Evolutionary conservation across 495 filamentous ascomycete species (phyloP).

Genomic region (Tuber borchii): DNA sequence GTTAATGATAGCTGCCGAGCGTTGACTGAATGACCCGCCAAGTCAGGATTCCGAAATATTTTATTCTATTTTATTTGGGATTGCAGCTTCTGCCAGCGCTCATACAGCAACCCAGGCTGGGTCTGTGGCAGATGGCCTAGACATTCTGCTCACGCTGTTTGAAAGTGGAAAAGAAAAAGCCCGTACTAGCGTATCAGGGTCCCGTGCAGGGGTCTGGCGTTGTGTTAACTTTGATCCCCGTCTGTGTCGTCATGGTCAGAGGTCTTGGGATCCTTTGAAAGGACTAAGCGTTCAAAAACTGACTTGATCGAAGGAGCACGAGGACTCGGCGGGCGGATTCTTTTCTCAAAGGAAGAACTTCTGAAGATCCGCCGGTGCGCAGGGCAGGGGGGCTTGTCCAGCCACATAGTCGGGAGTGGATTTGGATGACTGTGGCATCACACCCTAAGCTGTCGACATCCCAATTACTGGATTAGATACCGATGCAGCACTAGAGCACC

Average conservation of each 20-base stretch:
- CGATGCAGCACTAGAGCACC: slow-evolving; percentile 29
- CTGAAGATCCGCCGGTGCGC: slow-evolving; percentile 22
- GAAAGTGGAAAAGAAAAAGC: slow-evolving; percentile 23
- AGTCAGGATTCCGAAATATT: background rate
- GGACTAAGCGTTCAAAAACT: slow-evolving; percentile 28
- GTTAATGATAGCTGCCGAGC: background rate
- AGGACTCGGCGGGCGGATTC: slow-evolving; percentile 29
- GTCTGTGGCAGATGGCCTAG: slow-evolving; percentile 18
- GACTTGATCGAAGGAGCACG: slow-evolving; percentile 29
- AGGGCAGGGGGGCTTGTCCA: slow-evolving; percentile 25
- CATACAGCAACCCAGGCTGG: slow-evolving; percentile 17
- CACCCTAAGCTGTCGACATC: slow-evolving; percentile 25
- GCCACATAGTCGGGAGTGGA: slow-evolving; percentile 36
- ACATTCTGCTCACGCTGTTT: slow-evolving; percentile 19
- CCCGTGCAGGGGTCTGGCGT: slow-evolving; percentile 36
- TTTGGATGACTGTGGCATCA: slow-evolving; percentile 37
- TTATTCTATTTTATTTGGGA: background rate
- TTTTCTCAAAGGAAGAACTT: slow-evolving; percentile 11
- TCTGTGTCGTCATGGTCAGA: slow-evolving; percentile 37
- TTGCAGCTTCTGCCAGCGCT: slow-evolving; percentile 24
- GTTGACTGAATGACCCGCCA: background rate
- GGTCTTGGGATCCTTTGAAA: slow-evolving; percentile 28
- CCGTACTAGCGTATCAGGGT: slow-evolving; percentile 23
- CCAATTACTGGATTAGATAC: slow-evolving; percentile 32
- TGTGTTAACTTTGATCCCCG: slow-evolving; percentile 33